These are phyloP conservation scores for Eruca vesicaria DNA, from an alignment of 441 rosid genomes.

Conservation along the genomic window DNA sequence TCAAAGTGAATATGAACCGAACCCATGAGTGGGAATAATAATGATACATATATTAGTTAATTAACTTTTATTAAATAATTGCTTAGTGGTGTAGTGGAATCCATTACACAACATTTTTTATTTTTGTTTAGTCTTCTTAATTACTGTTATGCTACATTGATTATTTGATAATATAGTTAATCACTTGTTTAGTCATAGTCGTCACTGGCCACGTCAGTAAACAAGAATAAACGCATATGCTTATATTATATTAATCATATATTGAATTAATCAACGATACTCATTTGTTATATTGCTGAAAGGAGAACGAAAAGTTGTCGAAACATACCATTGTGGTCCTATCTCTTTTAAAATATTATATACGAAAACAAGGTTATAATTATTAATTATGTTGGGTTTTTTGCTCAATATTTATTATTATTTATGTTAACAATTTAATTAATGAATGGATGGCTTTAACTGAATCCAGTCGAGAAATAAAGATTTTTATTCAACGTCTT, in stretches of 20 bases:
- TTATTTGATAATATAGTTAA: slow-evolving; percentile 13
- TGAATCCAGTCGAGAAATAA: slow-evolving; percentile 6
- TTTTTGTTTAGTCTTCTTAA: slow-evolving; percentile 4
- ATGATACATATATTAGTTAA: slow-evolving; percentile 12
- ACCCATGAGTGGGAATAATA: slow-evolving; percentile 42
- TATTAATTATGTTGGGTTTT: neutral
- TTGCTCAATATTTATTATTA: neutral
- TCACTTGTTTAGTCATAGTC: slow-evolving; percentile 37
- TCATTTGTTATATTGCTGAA: slow-evolving; percentile 6
- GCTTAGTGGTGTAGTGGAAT: slow-evolving; percentile 51
- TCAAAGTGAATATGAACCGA: slow-evolving; percentile 27
- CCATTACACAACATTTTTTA: slow-evolving; percentile 38
- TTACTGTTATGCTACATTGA: slow-evolving; percentile 18
- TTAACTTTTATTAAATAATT: slow-evolving; percentile 11
- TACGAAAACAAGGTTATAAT: neutral
- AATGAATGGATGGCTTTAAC: slow-evolving; percentile 9
- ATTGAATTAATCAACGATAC: slow-evolving; percentile 19
- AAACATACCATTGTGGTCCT: slow-evolving; percentile 9
- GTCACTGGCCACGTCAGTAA: slow-evolving; percentile 26
- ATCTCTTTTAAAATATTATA: neutral
- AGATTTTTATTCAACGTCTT: slow-evolving; percentile 38
- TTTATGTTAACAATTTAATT: neutral
- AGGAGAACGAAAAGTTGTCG: slow-evolving; percentile 2
- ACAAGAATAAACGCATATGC: slow-evolving; percentile 31
- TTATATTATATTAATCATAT: neutral